Percentiles rank a stretch among this genome's conserved stretches.
These are phyloP conservation scores for Capsella rubella DNA, from an alignment of 441 rosid genomes.

Conservation along the genomic window DNA sequence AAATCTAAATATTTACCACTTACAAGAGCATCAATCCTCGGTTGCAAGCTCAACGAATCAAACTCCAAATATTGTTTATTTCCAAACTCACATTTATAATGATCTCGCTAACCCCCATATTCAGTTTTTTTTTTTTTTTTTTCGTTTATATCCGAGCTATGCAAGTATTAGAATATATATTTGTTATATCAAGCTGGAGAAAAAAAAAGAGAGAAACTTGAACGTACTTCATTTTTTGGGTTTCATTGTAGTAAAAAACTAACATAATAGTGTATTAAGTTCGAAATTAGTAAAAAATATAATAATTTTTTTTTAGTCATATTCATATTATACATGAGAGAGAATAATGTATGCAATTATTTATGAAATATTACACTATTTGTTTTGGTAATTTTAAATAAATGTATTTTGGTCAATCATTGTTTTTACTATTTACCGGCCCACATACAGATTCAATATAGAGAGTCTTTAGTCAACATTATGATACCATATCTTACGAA, in stretches of 20 bases:
- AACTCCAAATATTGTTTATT: too few species aligned
- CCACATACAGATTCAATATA: not conserved
- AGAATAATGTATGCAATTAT: not conserved
- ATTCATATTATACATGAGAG: not conserved
- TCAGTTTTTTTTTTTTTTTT: too few species aligned
- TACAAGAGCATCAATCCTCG: not conserved
- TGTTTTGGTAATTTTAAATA: not conserved
- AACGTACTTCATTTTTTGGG: too few species aligned
- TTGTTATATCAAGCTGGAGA: too few species aligned
- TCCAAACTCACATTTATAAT: too few species aligned
- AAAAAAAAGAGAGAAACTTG: too few species aligned
- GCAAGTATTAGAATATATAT: too few species aligned
- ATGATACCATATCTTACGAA: conserved; percentile 16
- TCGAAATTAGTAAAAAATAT: not conserved
- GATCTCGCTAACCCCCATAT: too few species aligned
- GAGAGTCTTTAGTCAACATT: conserved; percentile 24
- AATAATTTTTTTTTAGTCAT: not conserved
- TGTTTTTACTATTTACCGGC: conserved; percentile 34
- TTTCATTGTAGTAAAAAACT: not conserved
- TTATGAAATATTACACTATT: not conserved
- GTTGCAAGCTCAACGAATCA: too few species aligned
- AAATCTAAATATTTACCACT: not conserved
- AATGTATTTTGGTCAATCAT: conserved; percentile 16
- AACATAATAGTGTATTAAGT: not conserved
- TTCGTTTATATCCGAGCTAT: too few species aligned